Base-by-base conservation (phyloP, 495 filamentous ascomycete species). In the Astrothelium macrocarpum region DNA sequence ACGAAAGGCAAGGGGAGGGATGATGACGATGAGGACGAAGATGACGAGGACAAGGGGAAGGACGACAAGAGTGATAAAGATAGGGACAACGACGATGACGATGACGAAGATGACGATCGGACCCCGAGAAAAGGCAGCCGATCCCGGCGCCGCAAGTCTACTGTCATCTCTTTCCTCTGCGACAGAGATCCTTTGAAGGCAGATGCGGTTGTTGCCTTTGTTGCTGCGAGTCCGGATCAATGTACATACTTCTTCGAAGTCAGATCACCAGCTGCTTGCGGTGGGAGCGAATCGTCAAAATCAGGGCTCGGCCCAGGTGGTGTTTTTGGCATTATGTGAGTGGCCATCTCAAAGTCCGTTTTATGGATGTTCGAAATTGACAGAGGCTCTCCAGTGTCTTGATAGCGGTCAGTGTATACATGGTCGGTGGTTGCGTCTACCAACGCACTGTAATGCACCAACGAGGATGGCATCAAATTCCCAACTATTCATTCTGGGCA, bases 181-280 rank as follows among this genome's bases (percentile, higher is more conserved):
- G 93, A 97, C 68, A 84, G 84, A 59, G 90, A 96, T 64, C 77
- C 80, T 23, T 74, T 79, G 1, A 73, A 77, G 5, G 81, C 85
- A 10, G 82, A 84, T 29, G 82, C 87, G 18, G 83, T 85, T 16
- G 72, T 85, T 3, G 88, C 89, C 4, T 99, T 95, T 72, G 85
- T 97, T 59, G 90, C 89, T 63, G 83, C 87, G 25, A 86, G 87
- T 74, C 84, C 84, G 4, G 90, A 97, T 70, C 84, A 90, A 59
- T 99, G 95, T 78, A 83, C 89, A n/a, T 99, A 97, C 76, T 89
- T 95, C 74, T 99, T 99, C 76, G 91, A 96, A 73, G 84, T 91
- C n/a, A 89, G 92, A 62, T 91, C 90, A 53, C 81, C 82, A 53
- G 85, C 90, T 43, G 93, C 91, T 9, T 99, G 95, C 72, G 88